A percentile compares a stretch with the other conserved stretches of the same genome.
phyloP scores from a whole-genome alignment of 164 flowering plant genomes.

The Litsea cubeba region DNA sequence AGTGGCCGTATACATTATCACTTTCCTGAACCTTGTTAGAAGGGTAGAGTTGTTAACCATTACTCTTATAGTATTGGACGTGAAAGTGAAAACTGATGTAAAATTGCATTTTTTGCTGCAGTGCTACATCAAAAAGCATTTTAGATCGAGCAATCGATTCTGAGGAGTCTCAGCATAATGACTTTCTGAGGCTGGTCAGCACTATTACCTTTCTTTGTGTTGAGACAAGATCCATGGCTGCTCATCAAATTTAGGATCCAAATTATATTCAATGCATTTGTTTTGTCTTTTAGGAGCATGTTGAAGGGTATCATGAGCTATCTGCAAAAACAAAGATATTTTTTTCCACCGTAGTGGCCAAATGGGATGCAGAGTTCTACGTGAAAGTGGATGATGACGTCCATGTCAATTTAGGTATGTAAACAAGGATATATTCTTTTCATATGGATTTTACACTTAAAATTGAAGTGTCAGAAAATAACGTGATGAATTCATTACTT shows the following conservation, averaged over 20 bases:
- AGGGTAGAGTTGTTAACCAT: background rate
- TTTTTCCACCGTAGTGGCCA: slow-evolving; percentile 82
- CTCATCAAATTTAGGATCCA: too few species aligned
- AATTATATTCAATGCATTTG: background rate
- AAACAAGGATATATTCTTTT: background rate
- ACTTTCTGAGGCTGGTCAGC: slow-evolving; percentile 74
- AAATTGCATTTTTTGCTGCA: slow-evolving; percentile 27
- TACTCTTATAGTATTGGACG: background rate
- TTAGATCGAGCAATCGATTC: slow-evolving; percentile 81
- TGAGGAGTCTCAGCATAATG: slow-evolving; percentile 74
- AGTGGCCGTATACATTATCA: background rate
- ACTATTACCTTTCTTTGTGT: background rate
- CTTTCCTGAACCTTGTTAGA: background rate
- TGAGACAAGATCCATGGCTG: background rate
- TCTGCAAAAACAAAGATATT: slow-evolving; percentile 89
- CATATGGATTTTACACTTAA: background rate
- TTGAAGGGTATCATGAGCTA: slow-evolving; percentile 90
- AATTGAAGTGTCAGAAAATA: background rate
- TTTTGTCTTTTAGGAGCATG: slow-evolving; percentile 56
- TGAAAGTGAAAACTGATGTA: slow-evolving; percentile 3
- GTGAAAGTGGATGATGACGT: slow-evolving; percentile 96
- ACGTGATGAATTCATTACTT: background rate
- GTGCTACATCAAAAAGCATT: slow-evolving; percentile 76
- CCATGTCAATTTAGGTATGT: slow-evolving; percentile 79
- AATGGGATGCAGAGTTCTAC: slow-evolving; percentile 92